A percentile compares a stretch with the other conserved stretches of the same genome.
Evolutionary conservation across 2,329 filamentous ascomycete species (phyloP).

Genomic region (Pseudopithomyces maydicus): DNA sequence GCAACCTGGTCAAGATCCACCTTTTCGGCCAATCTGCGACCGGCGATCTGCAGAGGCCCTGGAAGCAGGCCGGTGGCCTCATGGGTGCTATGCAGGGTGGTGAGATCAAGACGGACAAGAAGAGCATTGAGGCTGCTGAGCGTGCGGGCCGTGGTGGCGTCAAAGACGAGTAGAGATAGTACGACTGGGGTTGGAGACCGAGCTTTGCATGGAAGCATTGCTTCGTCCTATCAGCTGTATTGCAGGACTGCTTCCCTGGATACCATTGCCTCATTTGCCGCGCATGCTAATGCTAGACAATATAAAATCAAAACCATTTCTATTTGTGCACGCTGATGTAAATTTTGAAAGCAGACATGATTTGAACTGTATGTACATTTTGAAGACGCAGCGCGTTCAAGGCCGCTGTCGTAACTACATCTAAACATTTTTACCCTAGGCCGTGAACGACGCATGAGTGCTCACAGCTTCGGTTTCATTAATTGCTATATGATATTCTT

Average conservation of each 20-base stretch:
- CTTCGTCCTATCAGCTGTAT: not conserved
- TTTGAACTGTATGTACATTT: no score
- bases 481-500: constrained; percentile 57
- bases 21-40: constrained; percentile 82
- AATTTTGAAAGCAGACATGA: no score
- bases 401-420: no score
- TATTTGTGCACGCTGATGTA: not conserved
- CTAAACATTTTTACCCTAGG: not conserved
- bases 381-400: no score
- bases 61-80: constrained; percentile 84
- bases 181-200: not conserved
- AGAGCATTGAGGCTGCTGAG: constrained; percentile 60
- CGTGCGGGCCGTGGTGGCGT: constrained; percentile 55
- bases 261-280: not conserved
- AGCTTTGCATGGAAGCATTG: not conserved
- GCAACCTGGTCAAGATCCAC: constrained; percentile 96
- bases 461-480: constrained; percentile 1
- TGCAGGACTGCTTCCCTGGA: not conserved
- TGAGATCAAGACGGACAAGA: constrained; percentile 81
- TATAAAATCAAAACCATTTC: not conserved
- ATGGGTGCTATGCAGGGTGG: constrained; percentile 77
- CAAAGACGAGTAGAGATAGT: constrained; percentile 55
- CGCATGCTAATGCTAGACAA: not conserved
- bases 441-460: not conserved
- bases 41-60: constrained; percentile 93